Base-by-base conservation (phyloP, 306 rosid species). In the Morella rubra region DNA sequence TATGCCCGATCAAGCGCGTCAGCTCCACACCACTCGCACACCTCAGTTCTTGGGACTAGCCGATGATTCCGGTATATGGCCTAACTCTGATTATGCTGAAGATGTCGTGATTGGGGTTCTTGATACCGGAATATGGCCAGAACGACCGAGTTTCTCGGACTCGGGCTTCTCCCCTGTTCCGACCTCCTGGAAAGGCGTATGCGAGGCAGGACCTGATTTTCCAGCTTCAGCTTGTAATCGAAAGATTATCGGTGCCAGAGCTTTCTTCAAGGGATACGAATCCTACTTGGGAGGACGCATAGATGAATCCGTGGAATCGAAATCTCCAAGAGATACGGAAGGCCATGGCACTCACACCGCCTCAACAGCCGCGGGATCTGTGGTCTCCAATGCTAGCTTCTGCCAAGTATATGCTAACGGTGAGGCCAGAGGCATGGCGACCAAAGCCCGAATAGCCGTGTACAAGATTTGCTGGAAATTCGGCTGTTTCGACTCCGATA, bases 51-150 rank as follows among this genome's bases (percentile, higher is more conserved):
- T 95, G 0, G 92, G 93, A 50, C 85, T 95, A 24, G 86, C 85
- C 27, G 90, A 89, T 1, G 12, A 46, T 67, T 82, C 71, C 58
- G 96, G 96, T 0, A 6, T 95, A 22, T 95, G 96, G 97, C 86
- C 90, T 0, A 44, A 83, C 70, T 79, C 92, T 8, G 76, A 84
- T 13, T 89, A 81, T 73, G 97, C 91, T 0, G 89, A 86, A 0
- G 97, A 95, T 42, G 90, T 95, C 59, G 73, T 92, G 19, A 18
- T 95, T 68, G 97, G 96, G 1, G 86, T 95, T 16, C 79, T 92
- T 0, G 97, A 95, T 73, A 95, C 96, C 68, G 96, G 97, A 4
- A 88, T 95, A 37, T 95, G 97, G 98, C 98, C 96, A 0, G 98
- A 92, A 50, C 68, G 80, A 0, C 72, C 44, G 1, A 90, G 96